A percentile compares a stretch with the other conserved stretches of the same genome.
These are phyloP conservation scores for Cucurbita pepo DNA, from an alignment of 306 rosid species.

Conservation along the genomic window DNA sequence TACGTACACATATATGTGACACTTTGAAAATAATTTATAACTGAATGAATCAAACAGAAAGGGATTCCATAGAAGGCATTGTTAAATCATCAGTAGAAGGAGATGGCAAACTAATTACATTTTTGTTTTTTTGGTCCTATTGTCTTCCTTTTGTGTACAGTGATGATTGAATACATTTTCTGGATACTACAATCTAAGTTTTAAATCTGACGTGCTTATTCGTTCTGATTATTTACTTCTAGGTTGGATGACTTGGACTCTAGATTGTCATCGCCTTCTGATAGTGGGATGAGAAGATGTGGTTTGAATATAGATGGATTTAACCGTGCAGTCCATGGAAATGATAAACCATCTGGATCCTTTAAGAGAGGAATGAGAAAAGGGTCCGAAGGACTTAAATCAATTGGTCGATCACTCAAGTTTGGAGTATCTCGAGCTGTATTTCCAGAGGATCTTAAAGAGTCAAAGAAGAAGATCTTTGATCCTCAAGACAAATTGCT, in stretches of 20 bases:
- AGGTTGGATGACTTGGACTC: conserved; percentile 88
- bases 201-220: conserved; percentile 10
- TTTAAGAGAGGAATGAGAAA: conserved; percentile 79
- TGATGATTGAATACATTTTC: background rate
- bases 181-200: background rate
- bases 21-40: too few species aligned
- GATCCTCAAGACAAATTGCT: conserved; percentile 90
- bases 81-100: too few species aligned
- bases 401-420: conserved; percentile 72
- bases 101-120: too few species aligned
- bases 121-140: too few species aligned
- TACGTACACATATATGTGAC: too few species aligned
- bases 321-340: conserved; percentile 36
- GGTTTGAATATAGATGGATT: conserved; percentile 59
- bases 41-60: too few species aligned
- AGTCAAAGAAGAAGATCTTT: conserved; percentile 74
- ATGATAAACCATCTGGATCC: conserved; percentile 58
- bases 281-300: conserved; percentile 43
- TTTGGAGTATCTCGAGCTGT: conserved; percentile 83
- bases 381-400: conserved; percentile 91
- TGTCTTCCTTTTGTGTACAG: too few species aligned
- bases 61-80: too few species aligned
- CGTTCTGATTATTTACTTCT: conserved; percentile 12
- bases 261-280: conserved; percentile 54
- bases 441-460: conserved; percentile 91